Evolutionary conservation across 371 early-diverging fungal genomes (phyloP).

Genomic region (Dichotomocladium elegans): DNA sequence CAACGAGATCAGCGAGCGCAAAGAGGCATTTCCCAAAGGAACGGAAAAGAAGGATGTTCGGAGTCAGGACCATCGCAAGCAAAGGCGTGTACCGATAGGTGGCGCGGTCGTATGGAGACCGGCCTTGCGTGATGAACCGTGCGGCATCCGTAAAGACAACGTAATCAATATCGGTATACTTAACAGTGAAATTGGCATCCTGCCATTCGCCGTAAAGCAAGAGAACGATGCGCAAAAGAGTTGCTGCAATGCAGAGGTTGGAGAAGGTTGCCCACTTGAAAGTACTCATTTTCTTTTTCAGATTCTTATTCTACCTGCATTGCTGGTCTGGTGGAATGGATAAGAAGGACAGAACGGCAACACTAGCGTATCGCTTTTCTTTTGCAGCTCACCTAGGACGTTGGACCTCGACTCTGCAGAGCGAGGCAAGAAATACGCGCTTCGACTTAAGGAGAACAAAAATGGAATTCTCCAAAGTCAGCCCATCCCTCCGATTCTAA

Average conservation of each 20-base stretch:
- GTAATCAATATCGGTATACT: conserved; percentile 98
- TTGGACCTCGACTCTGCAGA: too few species aligned
- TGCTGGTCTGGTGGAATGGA: too few species aligned
- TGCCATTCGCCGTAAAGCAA: conserved; percentile 83
- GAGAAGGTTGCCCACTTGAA: conserved; percentile 7
- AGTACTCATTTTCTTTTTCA: conserved; percentile 3
- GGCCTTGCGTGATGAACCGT: conserved; percentile 63
- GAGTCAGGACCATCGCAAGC: conserved; percentile 80
- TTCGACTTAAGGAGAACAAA: too few species aligned
- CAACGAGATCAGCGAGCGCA: conserved; percentile 70
- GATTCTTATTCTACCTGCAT: not conserved
- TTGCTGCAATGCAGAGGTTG: conserved; percentile 31
- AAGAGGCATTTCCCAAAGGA: conserved; percentile 92
- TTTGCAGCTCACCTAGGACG: too few species aligned
- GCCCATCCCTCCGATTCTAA: too few species aligned
- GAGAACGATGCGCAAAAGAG: conserved; percentile 60
- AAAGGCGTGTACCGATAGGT: conserved; percentile 97
- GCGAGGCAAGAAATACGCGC: too few species aligned
- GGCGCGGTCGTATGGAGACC: conserved; percentile 84
- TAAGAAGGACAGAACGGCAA: too few species aligned
- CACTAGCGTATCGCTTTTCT: too few species aligned
- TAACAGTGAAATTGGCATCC: conserved; percentile 80
- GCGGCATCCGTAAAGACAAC: conserved; percentile 95
- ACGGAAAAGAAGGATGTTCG: conserved; percentile 68
- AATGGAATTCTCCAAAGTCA: too few species aligned